Evolutionary conservation across 805 yeast species (phyloP), one percentile per base, ranked within the genome.

Genomic region (Lipomyces chichibuensis): DNA sequence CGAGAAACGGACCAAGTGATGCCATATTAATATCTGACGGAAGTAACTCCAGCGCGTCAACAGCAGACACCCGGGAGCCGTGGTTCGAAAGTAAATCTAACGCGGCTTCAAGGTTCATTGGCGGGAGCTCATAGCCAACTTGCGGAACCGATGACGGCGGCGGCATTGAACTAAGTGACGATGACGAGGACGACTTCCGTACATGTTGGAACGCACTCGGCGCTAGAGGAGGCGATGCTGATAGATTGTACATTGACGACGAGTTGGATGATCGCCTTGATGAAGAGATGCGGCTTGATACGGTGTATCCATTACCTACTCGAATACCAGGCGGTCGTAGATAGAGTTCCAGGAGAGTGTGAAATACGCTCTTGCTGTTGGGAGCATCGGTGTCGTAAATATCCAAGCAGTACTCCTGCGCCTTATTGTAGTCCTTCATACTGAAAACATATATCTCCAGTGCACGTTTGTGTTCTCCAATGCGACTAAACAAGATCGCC

Each of bases 401-500:
- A 3, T 79, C 79, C 0, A 83, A 76, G 69, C 95, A 88, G 72
- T 90, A 90, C 2, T 78, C 74, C 67, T 88, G 82, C 0, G 96
- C 90, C n/a, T 80, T 78, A 25, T 77, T 77, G 59, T 85, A 82
- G 73, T 89, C 89, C 2, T 84, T 77, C 57, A 90, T 76, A 25
- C 86, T 86, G 59, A 84, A 81, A 58, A 85, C 86, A 32, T 87
- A 80, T 1, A 91, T 84, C 63, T 85, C 84, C 20, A 94, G 78
- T 0, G 91, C 88, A 60, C 85, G 83, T 11, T 82, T 81, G 74
- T 90, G 91, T 62, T 85, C 85, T 0, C 85, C 87, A 55, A 89
- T 73, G 66, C 85, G 83, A 57, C 83, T 83, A 63, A 89, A 81
- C 1, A 92, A 84, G 57, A 84, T 81, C 0, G 90, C 85, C 53